phyloP scores from a whole-genome alignment of 805 yeast species.

The Hagleromyces aurorensis region DNA sequence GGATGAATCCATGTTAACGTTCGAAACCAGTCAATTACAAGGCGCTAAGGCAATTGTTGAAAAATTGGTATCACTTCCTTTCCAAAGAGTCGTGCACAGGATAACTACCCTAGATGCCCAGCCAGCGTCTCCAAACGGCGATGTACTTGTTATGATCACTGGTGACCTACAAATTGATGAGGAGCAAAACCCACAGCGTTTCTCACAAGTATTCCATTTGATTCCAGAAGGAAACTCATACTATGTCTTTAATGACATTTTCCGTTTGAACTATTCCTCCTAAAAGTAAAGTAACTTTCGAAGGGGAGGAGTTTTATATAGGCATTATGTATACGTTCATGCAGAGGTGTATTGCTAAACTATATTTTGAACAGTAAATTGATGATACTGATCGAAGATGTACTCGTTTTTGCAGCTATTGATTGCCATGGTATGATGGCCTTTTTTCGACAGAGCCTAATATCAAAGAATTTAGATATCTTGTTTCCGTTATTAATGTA shows the following conservation, averaged over 20 bases:
- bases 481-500: no score
- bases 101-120: conserved; percentile 95
- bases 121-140: conserved; percentile 89
- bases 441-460: no score
- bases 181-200: conserved; percentile 91
- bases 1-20: conserved; percentile 95
- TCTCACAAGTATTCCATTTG: conserved; percentile 95
- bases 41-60: conserved; percentile 92
- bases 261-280: conserved; percentile 82
- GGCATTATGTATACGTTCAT: no score
- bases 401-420: no score
- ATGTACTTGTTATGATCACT: conserved; percentile 94
- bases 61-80: conserved; percentile 81
- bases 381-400: no score
- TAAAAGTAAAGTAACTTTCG: no score
- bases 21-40: conserved; percentile 89
- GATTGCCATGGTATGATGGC: no score
- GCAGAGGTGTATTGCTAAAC: no score
- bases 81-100: conserved; percentile 87
- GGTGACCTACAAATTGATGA: conserved; percentile 90
- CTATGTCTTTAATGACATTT: conserved; percentile 93
- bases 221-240: conserved; percentile 87
- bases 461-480: no score
- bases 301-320: no score
- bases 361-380: no score